phyloP scores from a whole-genome alignment of 441 rosid species.

The Populus hybrid region DNA sequence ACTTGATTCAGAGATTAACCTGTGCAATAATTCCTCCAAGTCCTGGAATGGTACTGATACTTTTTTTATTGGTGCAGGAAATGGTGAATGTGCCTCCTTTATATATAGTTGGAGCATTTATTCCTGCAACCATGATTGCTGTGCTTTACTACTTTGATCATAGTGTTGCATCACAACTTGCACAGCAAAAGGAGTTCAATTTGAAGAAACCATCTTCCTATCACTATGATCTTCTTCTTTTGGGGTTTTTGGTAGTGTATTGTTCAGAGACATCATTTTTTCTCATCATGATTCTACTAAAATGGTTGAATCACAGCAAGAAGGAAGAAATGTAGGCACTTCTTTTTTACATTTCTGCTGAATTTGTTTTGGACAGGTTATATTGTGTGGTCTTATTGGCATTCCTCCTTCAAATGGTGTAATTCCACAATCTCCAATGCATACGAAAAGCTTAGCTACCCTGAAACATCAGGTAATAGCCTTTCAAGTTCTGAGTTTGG shows the following conservation, averaged over 20 bases:
- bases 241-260: constrained; percentile 58
- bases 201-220: constrained; percentile 78
- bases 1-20: not conserved
- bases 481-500: not conserved
- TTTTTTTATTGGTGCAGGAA: constrained; percentile 42
- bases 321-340: not conserved
- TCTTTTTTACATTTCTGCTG: not conserved
- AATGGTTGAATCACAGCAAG: not conserved
- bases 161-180: constrained; percentile 82
- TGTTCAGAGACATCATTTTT: constrained; percentile 2
- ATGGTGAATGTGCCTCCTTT: constrained; percentile 67
- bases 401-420: constrained; percentile 85
- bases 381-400: constrained; percentile 73
- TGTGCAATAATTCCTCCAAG: constrained; percentile 13
- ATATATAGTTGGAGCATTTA: constrained; percentile 70
- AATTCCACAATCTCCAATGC: constrained; percentile 86
- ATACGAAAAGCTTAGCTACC: constrained; percentile 73
- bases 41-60: constrained; percentile 19
- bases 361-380: constrained; percentile 39
- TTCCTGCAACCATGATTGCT: constrained; percentile 87
- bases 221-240: constrained; percentile 72
- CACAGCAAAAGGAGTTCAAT: constrained; percentile 77
- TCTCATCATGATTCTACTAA: constrained; percentile 1
- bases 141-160: constrained; percentile 84
- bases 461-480: constrained; percentile 68